Base-by-base conservation (phyloP, 441 rosid genomes). In the Manihot esculenta region DNA sequence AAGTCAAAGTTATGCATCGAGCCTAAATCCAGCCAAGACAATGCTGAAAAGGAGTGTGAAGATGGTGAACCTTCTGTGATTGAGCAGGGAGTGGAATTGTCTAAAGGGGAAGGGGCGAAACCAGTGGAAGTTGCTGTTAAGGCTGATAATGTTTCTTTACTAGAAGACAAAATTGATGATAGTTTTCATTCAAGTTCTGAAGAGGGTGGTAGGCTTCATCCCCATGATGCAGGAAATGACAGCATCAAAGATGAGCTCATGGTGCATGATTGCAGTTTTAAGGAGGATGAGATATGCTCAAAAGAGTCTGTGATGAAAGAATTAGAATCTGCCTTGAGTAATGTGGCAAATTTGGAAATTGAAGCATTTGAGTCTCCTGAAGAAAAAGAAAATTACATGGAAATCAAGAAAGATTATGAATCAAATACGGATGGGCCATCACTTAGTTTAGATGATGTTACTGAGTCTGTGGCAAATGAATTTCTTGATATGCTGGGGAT, bases 401-500 rank as follows among this genome's bases (percentile, higher is more conserved):
- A 70, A 51, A 62, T 73, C 53, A 68, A 81, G 74, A 73, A 66
- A 21, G 80, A 75, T 77, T 51, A 47, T 68, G 56, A 54, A 74
- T 68, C 74, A 41, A 78, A 74, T 74, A 73, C 75, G 68, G 77
- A 66, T 66, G 82, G 75, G 62, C 78, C 71, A 72, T 78, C 86
- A 38, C 77, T 48, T 54, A 84, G 85, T 79, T 77, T 83, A 67
- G 87, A 86, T 74, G 86, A 89, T 71, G 77, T 79, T 69, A 76
- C 85, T 59, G 92, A 86, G 17, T 82, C 91, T n/a, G 91, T 93
- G 75, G 96, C 87, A 54, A 80, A 79, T 71, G 99, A 92, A 67
- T 94, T 94, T 82, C 79, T 94, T 78, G 83, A 85, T 72, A 90
- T 92, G 97, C 76, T 90, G 73, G 96, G 94, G 62, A 81, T 92